Evolutionary conservation across 345 rosid genomes (phyloP), one percentile per base, ranked within the genome.

Genomic region (Citropsis articulata): DNA sequence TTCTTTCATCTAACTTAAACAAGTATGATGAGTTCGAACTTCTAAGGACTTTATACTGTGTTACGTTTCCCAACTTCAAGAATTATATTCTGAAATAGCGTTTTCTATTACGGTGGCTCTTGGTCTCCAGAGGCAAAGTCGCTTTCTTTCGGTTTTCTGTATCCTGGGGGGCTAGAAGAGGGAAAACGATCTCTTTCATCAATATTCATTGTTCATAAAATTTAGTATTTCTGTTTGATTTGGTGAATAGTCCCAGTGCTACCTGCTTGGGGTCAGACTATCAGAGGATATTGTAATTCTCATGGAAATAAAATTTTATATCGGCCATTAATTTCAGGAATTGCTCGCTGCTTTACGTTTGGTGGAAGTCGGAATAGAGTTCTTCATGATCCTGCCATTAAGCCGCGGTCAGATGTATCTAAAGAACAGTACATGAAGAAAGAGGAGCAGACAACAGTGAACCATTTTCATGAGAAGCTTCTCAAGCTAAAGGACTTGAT

Each of bases 301-400:
- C 45, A 48, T 9, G n/a, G 31, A 60, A 48, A 42, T 24, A 22
- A 22, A 48, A 28, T 6, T 42, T 57, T 59, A 48, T 31, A 1
- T 24, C 14, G 21, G 36, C 21, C 59, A 25, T 66, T 5, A 9
- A 48, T 78, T 63, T 45, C 83, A 93, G 97, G 98, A 81, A 91
- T 95, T 75, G 98, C 97, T 71, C 94, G 94, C 56, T 95, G 98
- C 90, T 91, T 93, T 79, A 91, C 97, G 12, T 93, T 90, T 68
- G 97, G 98, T 75, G 98, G 98, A 78, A 93, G 91, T 83, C 88
- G 91, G 83, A 86, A 88, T 80, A 81, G 86, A 78, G 87, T 87
- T 72, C 95, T 95, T 77, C 98, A 93, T 62, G 90, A 93, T 84
- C 97, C 98, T 59, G 85, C 88, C 45, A 84, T 90, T 81, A 80